Evolutionary conservation across 1,284 basidiomycete genomes (phyloP), one percentile per base, ranked within the genome.

Genomic region (Pseudozyma pruni): DNA sequence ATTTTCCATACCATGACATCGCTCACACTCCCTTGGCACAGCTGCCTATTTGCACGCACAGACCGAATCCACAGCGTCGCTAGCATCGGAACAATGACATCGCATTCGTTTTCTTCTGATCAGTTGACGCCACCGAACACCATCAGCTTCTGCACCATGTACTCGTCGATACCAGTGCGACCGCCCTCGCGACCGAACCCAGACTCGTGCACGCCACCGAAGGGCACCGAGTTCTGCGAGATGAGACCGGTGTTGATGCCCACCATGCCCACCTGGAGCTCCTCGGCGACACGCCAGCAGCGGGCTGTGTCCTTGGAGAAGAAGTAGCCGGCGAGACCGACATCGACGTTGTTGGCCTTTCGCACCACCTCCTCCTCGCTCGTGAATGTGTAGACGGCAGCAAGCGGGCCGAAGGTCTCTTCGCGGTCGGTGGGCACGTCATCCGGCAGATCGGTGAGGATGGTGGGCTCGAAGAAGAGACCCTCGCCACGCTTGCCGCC

Each of bases 261-360:
- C 25, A 95, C 92, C 94, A 98, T 98, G 8, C 96, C 96, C 4
- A 94, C 92, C 83, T 99, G 92, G 41, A 98, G 86, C 61, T 88
- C 90, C 84, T 97, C 95, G n/a, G 94, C 93, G n/a, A 99, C 94
- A 41, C 95, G 88, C 92, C 93, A 98, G 56, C 93, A 90, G 27
- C 94, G 86, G 8, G 91, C 91, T 2, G 95, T 86, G 83, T 98
- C 94, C 60, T 91, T 85, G 50, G 74, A 74, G 76, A 70, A 81
- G 39, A 81, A 81, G 76, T 81, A 81, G 34, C 75, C 80, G 6
- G 94, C 94, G 17, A 99, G 86, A 0, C 96, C 96, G 41, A 92
- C 89, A 22, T 91, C 88, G 1, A 90, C 87, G 72, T 89, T 85
- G 83, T 99, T 98, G 29, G 95, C 94, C 54, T 91, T 84, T 75